Evolutionary conservation across 2,329 filamentous ascomycete genomes (phyloP), one percentile per base, ranked within the genome.

Genomic region (Phyllosticta citribraziliensis): DNA sequence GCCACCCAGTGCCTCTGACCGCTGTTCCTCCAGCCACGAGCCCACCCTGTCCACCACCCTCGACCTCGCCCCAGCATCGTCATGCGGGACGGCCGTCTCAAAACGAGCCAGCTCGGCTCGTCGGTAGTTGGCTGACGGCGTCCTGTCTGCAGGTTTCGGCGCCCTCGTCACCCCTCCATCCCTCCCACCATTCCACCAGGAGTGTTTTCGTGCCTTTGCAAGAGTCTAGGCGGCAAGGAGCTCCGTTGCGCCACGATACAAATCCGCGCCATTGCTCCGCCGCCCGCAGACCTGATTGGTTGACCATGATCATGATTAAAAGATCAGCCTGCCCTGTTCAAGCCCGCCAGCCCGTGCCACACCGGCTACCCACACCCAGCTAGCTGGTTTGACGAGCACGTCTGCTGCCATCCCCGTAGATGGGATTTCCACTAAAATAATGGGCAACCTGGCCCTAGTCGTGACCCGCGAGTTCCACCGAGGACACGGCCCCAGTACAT

Each of bases 211-310:
- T 53, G 58, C 58, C 58, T 55, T 53, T 53, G 52, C 50, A 47
- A 57, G 55, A 55, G 60, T 55, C 61, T 65, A 40, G 33, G 65
- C 71, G 67, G 71, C 72, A 72, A 71, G 69, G 70, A 70, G 70
- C 69, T 70, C 68, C 68, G 69, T 73, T 73, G 72, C 72, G 71
- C 72, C 71, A 73, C 73, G 71, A 70, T 73, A 73, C 72, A 70
- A 70, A 72, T 71, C 70, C 70, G 71, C 71, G 66, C 67, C 52
- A 61, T 57, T 55, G 58, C 54, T 52, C 20, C 50, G 51, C 35
- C 47, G 55, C 53, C 58, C 66, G 61, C 63, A 57, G 60, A 64
- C 69, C 59, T 67, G 58, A 60, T 60, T 60, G 52, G 58, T 24
- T 68, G 67, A 66, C 67, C 70, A 68, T 67, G 63, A 61, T 63